These are phyloP conservation scores for Sonneratia caseolaris DNA, from an alignment of 345 rosid species.

Conservation along the genomic window DNA sequence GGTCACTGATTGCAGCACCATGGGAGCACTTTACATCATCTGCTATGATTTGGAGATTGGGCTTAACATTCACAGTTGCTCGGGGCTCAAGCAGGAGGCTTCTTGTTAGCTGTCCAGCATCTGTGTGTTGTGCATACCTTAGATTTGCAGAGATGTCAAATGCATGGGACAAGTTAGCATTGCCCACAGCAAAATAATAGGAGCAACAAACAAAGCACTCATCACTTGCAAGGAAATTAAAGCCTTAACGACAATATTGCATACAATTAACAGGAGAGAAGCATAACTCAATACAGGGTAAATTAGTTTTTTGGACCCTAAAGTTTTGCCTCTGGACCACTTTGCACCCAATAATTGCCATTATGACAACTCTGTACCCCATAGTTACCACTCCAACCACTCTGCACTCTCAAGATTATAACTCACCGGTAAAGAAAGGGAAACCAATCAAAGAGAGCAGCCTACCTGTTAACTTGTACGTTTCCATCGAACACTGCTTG, in stretches of 20 bases:
- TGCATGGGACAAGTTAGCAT: background rate
- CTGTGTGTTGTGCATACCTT: conserved; percentile 86
- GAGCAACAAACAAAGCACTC: background rate
- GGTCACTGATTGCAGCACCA: conserved; percentile 91
- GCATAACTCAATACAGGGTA: background rate
- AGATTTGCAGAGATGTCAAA: background rate
- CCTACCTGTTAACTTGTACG: conserved; percentile 73
- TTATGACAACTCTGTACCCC: too few relatives aligned
- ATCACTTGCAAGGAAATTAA: background rate
- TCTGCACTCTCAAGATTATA: background rate
- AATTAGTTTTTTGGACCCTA: background rate
- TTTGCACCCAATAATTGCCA: background rate
- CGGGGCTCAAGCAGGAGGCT: conserved; percentile 79
- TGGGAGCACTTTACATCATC: conserved; percentile 92
- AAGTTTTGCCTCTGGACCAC: background rate
- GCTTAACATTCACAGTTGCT: conserved; percentile 82
- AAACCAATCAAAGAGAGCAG: too few relatives aligned
- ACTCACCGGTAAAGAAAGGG: background rate
- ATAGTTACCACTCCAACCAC: background rate
- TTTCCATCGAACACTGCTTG: conserved; percentile 97
- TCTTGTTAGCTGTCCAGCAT: conserved; percentile 85
- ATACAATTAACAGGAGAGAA: background rate
- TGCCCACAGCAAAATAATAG: background rate
- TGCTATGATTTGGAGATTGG: conserved; percentile 87
- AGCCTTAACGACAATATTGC: background rate